A percentile compares a stretch with the other conserved stretches of the same genome.
These are phyloP conservation scores for Gentiana macrophylla DNA, from an alignment of 257 asterid species.

Conservation along the genomic window DNA sequence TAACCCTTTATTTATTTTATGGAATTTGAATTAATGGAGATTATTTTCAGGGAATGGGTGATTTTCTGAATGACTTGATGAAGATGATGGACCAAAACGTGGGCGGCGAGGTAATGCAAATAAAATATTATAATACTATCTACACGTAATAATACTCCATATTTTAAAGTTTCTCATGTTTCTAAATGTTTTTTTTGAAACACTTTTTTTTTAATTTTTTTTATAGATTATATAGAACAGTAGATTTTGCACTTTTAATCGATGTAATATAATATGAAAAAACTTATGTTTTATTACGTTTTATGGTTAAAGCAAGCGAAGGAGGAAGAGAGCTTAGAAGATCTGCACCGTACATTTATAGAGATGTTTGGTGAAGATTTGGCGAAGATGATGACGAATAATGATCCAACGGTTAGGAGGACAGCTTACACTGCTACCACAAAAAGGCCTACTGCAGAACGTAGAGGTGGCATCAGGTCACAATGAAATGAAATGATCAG, in stretches of 20 bases:
- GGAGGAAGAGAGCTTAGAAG: constrained; percentile 93
- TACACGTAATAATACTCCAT: too few relatives aligned
- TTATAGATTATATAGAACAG: too few relatives aligned
- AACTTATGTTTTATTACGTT: not conserved
- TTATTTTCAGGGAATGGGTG: constrained; percentile 72
- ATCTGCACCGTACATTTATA: constrained; percentile 68
- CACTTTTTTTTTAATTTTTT: not conserved
- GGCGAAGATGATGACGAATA: constrained; percentile 31
- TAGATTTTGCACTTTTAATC: not conserved
- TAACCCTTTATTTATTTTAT: too few relatives aligned
- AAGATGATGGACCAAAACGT: constrained; percentile 65
- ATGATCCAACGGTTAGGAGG: constrained; percentile 37
- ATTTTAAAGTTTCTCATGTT: too few relatives aligned
- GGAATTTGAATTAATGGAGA: not conserved
- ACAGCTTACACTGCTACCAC: constrained; percentile 35
- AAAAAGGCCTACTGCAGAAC: constrained; percentile 24
- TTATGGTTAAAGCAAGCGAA: constrained; percentile 9
- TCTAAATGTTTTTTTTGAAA: too few relatives aligned
- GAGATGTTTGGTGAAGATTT: constrained; percentile 85
- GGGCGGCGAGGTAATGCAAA: constrained; percentile 39
- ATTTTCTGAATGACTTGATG: constrained; percentile 70
- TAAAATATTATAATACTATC: not conserved
- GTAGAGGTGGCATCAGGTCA: constrained; percentile 5
- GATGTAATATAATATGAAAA: not conserved
- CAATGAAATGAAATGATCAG: too few relatives aligned